Percentiles rank a stretch among this genome's conserved stretches.
Evolutionary conservation across 192 early-diverging fungal species (phyloP).

Genomic region (Linnemannia schmuckeri): DNA sequence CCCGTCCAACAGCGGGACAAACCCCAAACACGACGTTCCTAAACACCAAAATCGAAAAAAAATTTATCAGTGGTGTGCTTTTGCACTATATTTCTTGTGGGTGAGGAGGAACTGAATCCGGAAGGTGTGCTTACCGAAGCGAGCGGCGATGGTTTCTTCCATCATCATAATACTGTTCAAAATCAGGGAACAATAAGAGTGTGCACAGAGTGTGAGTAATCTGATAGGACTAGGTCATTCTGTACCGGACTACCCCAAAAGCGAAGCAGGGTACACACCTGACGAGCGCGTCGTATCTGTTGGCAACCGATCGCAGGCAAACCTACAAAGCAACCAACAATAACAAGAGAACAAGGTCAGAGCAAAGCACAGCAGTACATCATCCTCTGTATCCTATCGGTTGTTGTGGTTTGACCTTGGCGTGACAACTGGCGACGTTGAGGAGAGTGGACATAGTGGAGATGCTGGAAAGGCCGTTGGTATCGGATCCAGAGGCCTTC

Average conservation of each 20-base stretch:
- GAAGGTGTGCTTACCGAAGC: slow-evolving; percentile 20
- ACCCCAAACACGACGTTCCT: slow-evolving; percentile 41
- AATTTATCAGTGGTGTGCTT: neutral
- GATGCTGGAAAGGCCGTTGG: slow-evolving; percentile 18
- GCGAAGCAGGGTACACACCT: slow-evolving; percentile 18
- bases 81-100: neutral
- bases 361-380: neutral
- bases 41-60: neutral
- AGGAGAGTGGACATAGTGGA: slow-evolving; percentile 40
- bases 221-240: neutral
- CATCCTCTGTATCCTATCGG: neutral
- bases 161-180: slow-evolving; percentile 42
- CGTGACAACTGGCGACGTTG: slow-evolving; percentile 34
- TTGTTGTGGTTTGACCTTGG: slow-evolving; percentile 22
- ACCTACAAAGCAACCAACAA: slow-evolving; percentile 7
- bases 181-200: neutral
- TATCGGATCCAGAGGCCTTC: slow-evolving; percentile 14
- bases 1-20: slow-evolving; percentile 36
- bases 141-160: slow-evolving; percentile 47
- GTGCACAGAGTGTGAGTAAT: too few relatives aligned
- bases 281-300: slow-evolving; percentile 36
- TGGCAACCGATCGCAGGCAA: slow-evolving; percentile 22
- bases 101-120: too few relatives aligned
- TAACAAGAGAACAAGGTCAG: too few relatives aligned
- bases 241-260: neutral